phyloP scores from a whole-genome alignment of 2,329 filamentous ascomycete species.

The Metarhizium sp. region DNA sequence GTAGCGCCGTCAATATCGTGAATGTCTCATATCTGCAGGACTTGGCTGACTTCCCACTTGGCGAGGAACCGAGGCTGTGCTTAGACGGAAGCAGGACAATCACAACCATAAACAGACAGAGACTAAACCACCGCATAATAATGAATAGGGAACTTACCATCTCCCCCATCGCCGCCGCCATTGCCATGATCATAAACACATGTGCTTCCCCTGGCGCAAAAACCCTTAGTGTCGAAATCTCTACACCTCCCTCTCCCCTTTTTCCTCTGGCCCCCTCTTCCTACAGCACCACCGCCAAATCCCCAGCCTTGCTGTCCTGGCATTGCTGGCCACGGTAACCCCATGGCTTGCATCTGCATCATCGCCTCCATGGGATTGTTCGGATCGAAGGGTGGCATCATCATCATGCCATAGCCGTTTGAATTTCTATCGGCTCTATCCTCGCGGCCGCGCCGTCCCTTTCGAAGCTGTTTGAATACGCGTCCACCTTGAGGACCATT shows the following conservation, averaged over 20 bases:
- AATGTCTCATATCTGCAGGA: neutral
- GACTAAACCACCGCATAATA: neutral
- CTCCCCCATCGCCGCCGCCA: constrained; percentile 3
- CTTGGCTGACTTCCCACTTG: no score
- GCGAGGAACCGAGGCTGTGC: no score
- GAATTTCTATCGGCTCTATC: constrained; percentile 13
- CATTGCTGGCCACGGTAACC: constrained; percentile 30
- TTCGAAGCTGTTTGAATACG: constrained; percentile 49
- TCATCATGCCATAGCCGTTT: constrained; percentile 6
- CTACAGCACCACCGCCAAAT: constrained; percentile 1
- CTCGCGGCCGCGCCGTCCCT: constrained; percentile 32
- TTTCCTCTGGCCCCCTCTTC: constrained; percentile 24
- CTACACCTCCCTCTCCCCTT: constrained; percentile 43
- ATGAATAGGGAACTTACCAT: constrained; percentile 13
- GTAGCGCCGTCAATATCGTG: no score
- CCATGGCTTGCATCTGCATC: constrained; percentile 51
- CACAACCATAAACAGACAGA: neutral
- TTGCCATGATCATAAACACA: constrained; percentile 61
- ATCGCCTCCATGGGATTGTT: constrained; percentile 53
- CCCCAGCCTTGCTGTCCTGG: constrained; percentile 21
- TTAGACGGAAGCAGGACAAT: neutral
- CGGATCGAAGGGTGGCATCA: constrained; percentile 41
- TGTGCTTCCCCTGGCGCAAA: constrained; percentile 55
- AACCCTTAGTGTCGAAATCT: constrained; percentile 66
- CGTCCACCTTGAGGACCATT: constrained; percentile 18